Base-by-base conservation (phyloP, 2,329 filamentous ascomycete genomes). In the Claviceps africana region DNA sequence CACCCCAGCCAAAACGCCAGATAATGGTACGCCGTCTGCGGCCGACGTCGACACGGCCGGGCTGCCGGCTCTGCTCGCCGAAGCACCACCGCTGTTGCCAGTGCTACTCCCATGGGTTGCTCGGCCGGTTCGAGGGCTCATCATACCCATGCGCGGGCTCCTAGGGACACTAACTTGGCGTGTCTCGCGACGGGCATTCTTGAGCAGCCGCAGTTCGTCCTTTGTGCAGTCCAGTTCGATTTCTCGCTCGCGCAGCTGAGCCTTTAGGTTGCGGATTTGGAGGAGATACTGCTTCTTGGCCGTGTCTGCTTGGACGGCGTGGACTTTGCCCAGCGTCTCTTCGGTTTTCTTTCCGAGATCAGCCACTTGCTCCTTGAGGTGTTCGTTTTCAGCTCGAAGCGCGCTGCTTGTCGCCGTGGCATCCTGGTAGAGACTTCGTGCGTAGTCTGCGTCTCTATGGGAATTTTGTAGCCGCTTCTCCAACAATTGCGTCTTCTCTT, bases 381-480 rank as follows among this genome's bases (percentile, higher is more conserved):
- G 65, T 19, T 63, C 63, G 56, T 76, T 77, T 58, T 79, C 73
- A 2, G 65, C 59, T 21, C 67, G 64, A 2, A 79, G 64, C 17
- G 70, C 67, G 15, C 67, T 67, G 2, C 72, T 73, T 1, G 69
- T 63, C 33, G 72, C 71, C 9, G 77, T 79, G 1, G 76, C 74
- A 22, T 75, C 70, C 58, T 84, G 82, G 58, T 85, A 86, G 10
- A 74, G 68, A 4, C 71, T 70, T 50, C 78, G 74, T 13, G 73
- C 67, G 58, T 81, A 86, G 1, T 81, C 77, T 28, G 74, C 67
- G 4, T 81, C 77, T 15, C 67, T 69, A 30, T 75, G 65, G 4
- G 70, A 64, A 5, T 69, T 65, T 50, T 69, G 67, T 5, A 68
- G 60, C 21, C 67, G 67, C 51, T 65, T 66, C 40, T 73, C 70